A percentile compares a stretch with the other conserved stretches of the same genome.
phyloP scores from a whole-genome alignment of 345 rosid species.

The Pistacia integerrima region DNA sequence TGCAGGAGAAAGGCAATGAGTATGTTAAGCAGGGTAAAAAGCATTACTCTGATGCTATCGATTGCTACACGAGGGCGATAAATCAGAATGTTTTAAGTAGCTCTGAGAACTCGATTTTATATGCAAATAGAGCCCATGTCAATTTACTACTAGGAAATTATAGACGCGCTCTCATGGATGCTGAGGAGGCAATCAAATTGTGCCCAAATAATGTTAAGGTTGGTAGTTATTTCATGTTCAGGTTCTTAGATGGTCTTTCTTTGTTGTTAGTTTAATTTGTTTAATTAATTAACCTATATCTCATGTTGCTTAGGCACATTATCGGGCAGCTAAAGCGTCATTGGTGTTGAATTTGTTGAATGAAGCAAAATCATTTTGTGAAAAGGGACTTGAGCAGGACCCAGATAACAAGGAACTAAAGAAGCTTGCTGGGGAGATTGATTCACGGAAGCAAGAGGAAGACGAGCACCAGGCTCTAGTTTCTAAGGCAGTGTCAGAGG shows the following conservation, averaged over 20 bases:
- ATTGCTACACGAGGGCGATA: constrained; percentile 81
- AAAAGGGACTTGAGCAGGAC: constrained; percentile 60
- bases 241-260: background rate
- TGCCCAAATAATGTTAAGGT: constrained; percentile 71
- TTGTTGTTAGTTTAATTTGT: background rate
- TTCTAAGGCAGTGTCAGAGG: constrained; percentile 56
- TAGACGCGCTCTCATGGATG: constrained; percentile 77
- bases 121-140: constrained; percentile 84
- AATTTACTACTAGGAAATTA: constrained; percentile 77
- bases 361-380: constrained; percentile 61
- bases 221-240: constrained; percentile 1
- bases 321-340: constrained; percentile 92
- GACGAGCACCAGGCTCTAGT: constrained; percentile 59
- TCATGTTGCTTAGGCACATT: constrained; percentile 51
- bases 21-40: constrained; percentile 86
- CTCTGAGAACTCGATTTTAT: constrained; percentile 63
- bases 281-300: constrained; percentile 2
- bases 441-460: constrained; percentile 55
- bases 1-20: constrained; percentile 85
- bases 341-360: constrained; percentile 54
- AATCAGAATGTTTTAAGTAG: constrained; percentile 61
- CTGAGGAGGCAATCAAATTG: constrained; percentile 70
- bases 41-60: constrained; percentile 77
- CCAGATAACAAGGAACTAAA: constrained; percentile 68
- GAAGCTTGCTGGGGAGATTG: constrained; percentile 59